phyloP scores from a whole-genome alignment of 768 basidiomycete genomes.

The Rhizopogon rudus region DNA sequence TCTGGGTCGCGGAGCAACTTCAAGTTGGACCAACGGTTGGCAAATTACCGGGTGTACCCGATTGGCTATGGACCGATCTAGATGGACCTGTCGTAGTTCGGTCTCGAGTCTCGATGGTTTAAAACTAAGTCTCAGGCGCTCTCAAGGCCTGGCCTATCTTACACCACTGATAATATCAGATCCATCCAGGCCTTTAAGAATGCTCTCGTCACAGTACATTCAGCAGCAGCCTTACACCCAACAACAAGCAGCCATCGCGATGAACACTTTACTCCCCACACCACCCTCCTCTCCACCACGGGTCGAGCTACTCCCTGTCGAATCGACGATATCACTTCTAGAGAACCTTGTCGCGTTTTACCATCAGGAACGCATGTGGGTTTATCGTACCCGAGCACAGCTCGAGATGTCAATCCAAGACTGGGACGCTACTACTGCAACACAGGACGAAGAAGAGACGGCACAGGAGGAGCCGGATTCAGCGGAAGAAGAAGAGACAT shows the following conservation, averaged over 20 bases:
- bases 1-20: background rate
- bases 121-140: too few species aligned
- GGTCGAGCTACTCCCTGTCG: slow-evolving; percentile 30
- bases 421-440: slow-evolving; percentile 5
- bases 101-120: too few species aligned
- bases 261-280: slow-evolving; percentile 29
- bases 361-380: slow-evolving; percentile 68
- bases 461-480: slow-evolving; percentile 1
- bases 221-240: slow-evolving; percentile 19
- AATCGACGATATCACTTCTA: slow-evolving; percentile 52
- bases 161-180: background rate
- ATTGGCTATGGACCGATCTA: too few species aligned
- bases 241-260: slow-evolving; percentile 24
- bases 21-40: background rate
- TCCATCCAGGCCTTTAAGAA: slow-evolving; percentile 24
- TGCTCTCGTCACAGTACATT: slow-evolving; percentile 63
- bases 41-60: background rate
- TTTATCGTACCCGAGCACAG: slow-evolving; percentile 57
- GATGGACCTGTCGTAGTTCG: too few species aligned
- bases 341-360: slow-evolving; percentile 64
- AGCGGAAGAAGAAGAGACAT: slow-evolving; percentile 8
- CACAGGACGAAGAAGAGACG: background rate
- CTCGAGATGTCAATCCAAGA: slow-evolving; percentile 45
- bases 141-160: too few species aligned
- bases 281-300: slow-evolving; percentile 29